A percentile compares a stretch with the other conserved stretches of the same genome.
Evolutionary conservation across 202 grass and related monocot genomes (phyloP).

Genomic region (Tripidium arundinaceum): DNA sequence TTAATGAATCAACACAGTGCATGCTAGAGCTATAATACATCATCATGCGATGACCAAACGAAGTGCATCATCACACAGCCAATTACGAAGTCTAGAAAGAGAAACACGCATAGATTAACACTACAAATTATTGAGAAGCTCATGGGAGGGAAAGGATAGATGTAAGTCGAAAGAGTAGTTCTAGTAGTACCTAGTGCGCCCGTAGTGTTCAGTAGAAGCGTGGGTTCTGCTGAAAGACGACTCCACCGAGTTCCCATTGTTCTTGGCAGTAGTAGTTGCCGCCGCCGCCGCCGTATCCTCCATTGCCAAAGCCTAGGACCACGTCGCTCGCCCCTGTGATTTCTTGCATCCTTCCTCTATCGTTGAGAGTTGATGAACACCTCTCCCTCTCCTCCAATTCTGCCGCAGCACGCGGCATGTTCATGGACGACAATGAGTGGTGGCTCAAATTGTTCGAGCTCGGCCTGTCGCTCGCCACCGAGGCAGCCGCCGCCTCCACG

Average conservation of each 20-base stretch:
- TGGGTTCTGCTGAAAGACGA: conserved; percentile 41
- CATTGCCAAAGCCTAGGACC: conserved; percentile 43
- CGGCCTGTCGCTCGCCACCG: conserved; percentile 7
- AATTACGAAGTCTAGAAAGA: conserved; percentile 19
- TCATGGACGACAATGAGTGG: conserved; percentile 34
- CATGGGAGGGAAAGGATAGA: neutral
- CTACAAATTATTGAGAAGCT: conserved; percentile 26
- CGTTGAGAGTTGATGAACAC: conserved; percentile 42
- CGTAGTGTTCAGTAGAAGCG: conserved; percentile 51
- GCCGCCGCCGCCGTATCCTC: conserved; percentile 20
- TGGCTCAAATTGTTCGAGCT: conserved; percentile 34
- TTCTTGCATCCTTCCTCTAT: conserved; percentile 38
- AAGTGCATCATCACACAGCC: conserved; percentile 22
- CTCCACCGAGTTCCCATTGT: conserved; percentile 70
- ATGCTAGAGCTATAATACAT: conserved; percentile 28
- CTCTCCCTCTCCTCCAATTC: conserved; percentile 61
- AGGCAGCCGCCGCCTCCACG: conserved; percentile 19
- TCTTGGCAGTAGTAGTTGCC: conserved; percentile 40
- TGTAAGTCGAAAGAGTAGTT: conserved; percentile 17
- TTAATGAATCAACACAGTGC: conserved; percentile 12
- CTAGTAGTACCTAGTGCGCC: conserved; percentile 21
- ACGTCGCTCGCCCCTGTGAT: conserved; percentile 34
- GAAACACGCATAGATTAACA: conserved; percentile 19
- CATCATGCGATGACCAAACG: conserved; percentile 53
- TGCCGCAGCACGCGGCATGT: conserved; percentile 25